phyloP scores from a whole-genome alignment of 2,329 filamentous ascomycete species.

The Bipolaris victoriae region DNA sequence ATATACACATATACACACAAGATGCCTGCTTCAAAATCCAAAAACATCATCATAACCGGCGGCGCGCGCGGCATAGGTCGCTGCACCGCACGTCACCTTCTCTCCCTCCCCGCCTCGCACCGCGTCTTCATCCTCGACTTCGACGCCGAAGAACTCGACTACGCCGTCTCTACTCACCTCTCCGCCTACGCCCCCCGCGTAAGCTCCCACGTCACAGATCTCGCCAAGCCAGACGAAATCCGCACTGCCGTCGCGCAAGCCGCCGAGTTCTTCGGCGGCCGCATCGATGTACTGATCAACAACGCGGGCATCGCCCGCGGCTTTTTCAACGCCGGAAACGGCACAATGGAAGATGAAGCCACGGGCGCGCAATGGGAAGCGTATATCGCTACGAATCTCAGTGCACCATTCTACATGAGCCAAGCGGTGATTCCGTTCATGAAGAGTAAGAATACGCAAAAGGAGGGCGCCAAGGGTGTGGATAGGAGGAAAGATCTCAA shows the following conservation, averaged over 20 bases:
- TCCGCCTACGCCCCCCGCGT: slow-evolving; percentile 37
- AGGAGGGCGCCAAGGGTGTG: slow-evolving; percentile 17
- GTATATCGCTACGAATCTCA: slow-evolving; percentile 32
- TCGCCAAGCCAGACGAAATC: slow-evolving; percentile 37
- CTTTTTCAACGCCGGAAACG: slow-evolving; percentile 32
- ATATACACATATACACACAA: not conserved
- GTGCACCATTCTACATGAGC: slow-evolving; percentile 30
- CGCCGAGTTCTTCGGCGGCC: slow-evolving; percentile 47
- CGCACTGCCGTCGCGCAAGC: slow-evolving; percentile 43
- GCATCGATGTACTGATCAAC: slow-evolving; percentile 41
- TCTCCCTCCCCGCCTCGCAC: slow-evolving; percentile 45
- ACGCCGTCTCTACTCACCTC: slow-evolving; percentile 38
- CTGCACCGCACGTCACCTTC: slow-evolving; percentile 51
- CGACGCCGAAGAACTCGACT: slow-evolving; percentile 48
- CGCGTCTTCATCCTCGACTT: slow-evolving; percentile 54
- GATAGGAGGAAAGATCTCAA: slow-evolving; percentile 28
- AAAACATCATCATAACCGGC: slow-evolving; percentile 48
- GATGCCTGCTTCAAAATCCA: slow-evolving; percentile 29
- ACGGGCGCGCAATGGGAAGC: slow-evolving; percentile 33
- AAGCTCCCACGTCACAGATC: slow-evolving; percentile 43
- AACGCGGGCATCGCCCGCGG: slow-evolving; percentile 36
- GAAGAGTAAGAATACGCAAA: slow-evolving; percentile 27
- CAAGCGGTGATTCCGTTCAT: slow-evolving; percentile 32
- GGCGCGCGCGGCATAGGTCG: slow-evolving; percentile 55
- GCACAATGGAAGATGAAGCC: slow-evolving; percentile 31